Base-by-base conservation (phyloP, 1,139 yeast species). In the Magnusiomyces suaveolens region DNA sequence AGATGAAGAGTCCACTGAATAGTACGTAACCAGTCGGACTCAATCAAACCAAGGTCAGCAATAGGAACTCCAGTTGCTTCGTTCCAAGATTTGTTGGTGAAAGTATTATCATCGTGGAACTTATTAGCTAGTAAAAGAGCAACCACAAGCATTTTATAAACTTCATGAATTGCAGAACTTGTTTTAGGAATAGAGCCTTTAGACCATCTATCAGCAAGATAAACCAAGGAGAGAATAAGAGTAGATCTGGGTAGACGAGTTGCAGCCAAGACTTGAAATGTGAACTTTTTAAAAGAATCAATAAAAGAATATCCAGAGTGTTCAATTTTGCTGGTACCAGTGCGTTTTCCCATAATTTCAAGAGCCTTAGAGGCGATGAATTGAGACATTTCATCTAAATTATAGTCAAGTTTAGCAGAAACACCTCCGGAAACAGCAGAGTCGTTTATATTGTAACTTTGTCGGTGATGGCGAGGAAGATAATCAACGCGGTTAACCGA, bases 61-160 rank as follows among this genome's bases (percentile, higher is more conserved):
- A 87, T 75, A 18, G 80, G 72, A 60, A 92, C 77, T 26, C 95
- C 95, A 16, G 97, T 87, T 24, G 97, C 97, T 55, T 89, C 92
- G 50, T 89, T 79, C 98, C 98, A 92, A 10, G 96, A 88, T 66
- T 83, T 83, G 72, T 90, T 92, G 58, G 96, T 89, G 66, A 92
- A 92, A 26, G 97, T 92, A 71, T 90, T 89, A 72, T 92, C 98
- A 69, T 92, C 97, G 67, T 90, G 89, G 69, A 89, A 87, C 71
- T 92, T 92, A 73, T 92, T 92, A 48, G 97, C 95, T 60, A 92
- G 75, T 44, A 92, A 79, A 50, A 92, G 76, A 1, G 95, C 78
- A 33, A 85, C 77, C 50, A 85, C 82, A 55, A 88, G 73, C 64
- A 80, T 77, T 60, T 80, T 76, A 63, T 84, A 87, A 51, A 66